These are phyloP conservation scores for Fusarium buxicola DNA, from an alignment of 2,329 filamentous ascomycete genomes.

Conservation along the genomic window DNA sequence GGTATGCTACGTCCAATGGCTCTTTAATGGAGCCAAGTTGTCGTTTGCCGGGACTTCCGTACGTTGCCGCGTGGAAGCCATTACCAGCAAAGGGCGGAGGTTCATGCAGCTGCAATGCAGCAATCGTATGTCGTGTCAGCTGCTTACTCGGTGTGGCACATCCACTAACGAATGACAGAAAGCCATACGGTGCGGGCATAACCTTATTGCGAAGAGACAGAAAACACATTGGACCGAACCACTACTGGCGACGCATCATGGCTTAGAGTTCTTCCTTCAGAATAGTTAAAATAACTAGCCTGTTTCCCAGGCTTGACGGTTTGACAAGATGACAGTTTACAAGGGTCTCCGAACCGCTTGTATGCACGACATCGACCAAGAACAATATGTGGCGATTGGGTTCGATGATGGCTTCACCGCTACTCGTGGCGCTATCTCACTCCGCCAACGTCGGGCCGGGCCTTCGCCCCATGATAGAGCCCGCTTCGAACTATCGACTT, in stretches of 20 bases:
- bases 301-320: not conserved
- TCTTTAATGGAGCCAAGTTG: not conserved
- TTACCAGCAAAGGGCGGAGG: not conserved
- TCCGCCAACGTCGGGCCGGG: slow-evolving; percentile 4
- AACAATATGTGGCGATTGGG: too few species aligned
- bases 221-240: not conserved
- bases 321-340: not conserved
- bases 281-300: not conserved
- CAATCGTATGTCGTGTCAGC: slow-evolving; percentile 4
- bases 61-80: not conserved
- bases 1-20: not conserved
- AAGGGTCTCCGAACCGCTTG: not conserved
- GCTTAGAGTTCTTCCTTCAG: not conserved
- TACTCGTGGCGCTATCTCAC: not conserved
- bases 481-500: not conserved
- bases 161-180: not conserved
- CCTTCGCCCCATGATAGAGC: slow-evolving; percentile 1
- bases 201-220: not conserved
- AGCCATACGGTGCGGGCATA: not conserved
- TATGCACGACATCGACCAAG: not conserved
- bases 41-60: not conserved
- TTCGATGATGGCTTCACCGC: not conserved
- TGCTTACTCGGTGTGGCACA: slow-evolving; percentile 3
- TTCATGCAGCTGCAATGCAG: slow-evolving; percentile 11
- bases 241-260: not conserved